phyloP scores from a whole-genome alignment of 2,329 filamentous ascomycete genomes.

The Elsinoe perseae region DNA sequence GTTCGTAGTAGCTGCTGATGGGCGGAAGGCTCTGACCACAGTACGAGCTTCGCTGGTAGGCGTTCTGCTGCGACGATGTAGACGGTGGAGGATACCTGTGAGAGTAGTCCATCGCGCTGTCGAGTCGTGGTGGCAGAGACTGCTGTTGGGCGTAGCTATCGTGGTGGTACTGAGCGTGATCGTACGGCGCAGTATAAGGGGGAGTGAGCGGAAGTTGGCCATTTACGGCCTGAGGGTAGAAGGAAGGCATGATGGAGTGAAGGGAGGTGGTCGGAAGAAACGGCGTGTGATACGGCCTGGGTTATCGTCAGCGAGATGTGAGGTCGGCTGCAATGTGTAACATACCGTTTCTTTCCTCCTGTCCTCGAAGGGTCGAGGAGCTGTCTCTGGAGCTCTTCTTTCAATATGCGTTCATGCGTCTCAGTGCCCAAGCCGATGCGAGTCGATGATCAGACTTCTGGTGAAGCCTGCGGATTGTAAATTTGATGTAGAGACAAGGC shows the following conservation, averaged over 20 bases:
- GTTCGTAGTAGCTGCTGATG: slow-evolving; percentile 37
- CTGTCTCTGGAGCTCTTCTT: slow-evolving; percentile 18
- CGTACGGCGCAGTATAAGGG: slow-evolving; percentile 40
- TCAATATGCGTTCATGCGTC: slow-evolving; percentile 19
- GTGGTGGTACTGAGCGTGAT: slow-evolving; percentile 39
- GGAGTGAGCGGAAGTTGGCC: slow-evolving; percentile 41
- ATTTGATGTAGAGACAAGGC: not conserved
- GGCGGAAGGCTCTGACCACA: slow-evolving; percentile 28
- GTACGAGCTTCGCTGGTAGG: slow-evolving; percentile 21
- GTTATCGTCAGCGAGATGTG: not conserved
- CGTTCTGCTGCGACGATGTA: slow-evolving; percentile 19
- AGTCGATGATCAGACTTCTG: not conserved
- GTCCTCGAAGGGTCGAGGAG: slow-evolving; percentile 18
- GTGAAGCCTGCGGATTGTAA: not conserved
- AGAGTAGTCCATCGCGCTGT: slow-evolving; percentile 40
- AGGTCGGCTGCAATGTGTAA: not conserved
- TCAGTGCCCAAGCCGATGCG: not conserved
- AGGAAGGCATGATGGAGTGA: slow-evolving; percentile 43
- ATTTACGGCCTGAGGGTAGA: slow-evolving; percentile 40
- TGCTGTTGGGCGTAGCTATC: slow-evolving; percentile 37
- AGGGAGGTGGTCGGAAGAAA: slow-evolving; percentile 34
- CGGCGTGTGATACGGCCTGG: slow-evolving; percentile 32
- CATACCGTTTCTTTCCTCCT: slow-evolving; percentile 19
- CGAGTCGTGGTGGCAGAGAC: slow-evolving; percentile 32
- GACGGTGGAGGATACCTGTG: slow-evolving; percentile 23